These are phyloP conservation scores for Backusella psychrophila DNA, from an alignment of 192 early-diverging fungal genomes.

Conservation along the genomic window DNA sequence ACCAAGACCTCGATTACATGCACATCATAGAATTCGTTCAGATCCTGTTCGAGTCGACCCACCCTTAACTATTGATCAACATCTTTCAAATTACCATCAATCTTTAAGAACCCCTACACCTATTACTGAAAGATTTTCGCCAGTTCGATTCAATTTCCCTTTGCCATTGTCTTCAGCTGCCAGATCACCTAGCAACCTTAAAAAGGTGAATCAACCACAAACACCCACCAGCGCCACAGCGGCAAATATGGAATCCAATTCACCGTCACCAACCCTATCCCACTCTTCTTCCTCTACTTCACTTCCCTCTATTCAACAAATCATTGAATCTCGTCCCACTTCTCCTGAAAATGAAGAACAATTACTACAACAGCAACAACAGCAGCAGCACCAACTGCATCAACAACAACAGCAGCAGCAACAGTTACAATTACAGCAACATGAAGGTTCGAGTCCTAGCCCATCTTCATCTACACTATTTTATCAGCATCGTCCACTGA, in stretches of 20 bases:
- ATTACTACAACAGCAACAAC: not conserved
- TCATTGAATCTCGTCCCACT: slow-evolving; percentile 13
- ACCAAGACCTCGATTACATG: slow-evolving; percentile 28
- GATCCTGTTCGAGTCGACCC: slow-evolving; percentile 20
- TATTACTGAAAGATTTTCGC: slow-evolving; percentile 1
- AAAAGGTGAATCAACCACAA: slow-evolving; percentile 7
- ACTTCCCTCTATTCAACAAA: slow-evolving; percentile 20
- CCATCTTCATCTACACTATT: slow-evolving; percentile 5
- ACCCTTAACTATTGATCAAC: slow-evolving; percentile 33
- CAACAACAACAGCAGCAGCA: not conserved
- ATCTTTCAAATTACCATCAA: slow-evolving; percentile 31
- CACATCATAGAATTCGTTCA: slow-evolving; percentile 31
- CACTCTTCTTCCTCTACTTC: slow-evolving; percentile 4
- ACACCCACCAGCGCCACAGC: not conserved
- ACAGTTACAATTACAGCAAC: not conserved
- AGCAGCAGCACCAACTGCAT: not conserved
- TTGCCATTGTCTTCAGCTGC: not conserved
- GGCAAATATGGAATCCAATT: not conserved
- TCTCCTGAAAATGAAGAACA: slow-evolving; percentile 6
- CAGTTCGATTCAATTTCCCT: slow-evolving; percentile 4
- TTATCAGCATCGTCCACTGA: slow-evolving; percentile 29
- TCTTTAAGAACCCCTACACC: slow-evolving; percentile 3
- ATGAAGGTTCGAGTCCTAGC: not conserved
- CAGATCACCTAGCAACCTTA: slow-evolving; percentile 4
- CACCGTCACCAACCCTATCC: not conserved